phyloP scores from a whole-genome alignment of 2,329 filamentous ascomycete genomes.

The Colletotrichum sp. region DNA sequence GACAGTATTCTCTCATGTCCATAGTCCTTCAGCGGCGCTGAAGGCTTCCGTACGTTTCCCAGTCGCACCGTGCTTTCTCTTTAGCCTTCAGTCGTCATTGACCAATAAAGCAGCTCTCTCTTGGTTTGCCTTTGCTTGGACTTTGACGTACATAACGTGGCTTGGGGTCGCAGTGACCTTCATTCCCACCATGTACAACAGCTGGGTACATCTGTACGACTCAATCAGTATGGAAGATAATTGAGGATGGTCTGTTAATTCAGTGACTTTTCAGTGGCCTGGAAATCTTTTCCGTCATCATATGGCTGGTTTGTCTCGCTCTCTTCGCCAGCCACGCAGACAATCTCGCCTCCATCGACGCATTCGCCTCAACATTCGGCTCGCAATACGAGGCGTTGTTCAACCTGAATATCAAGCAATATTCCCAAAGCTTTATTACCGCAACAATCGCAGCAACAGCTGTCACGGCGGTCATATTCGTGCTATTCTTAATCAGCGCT shows the following conservation, averaged over 20 bases:
- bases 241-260: not conserved
- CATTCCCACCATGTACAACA: not conserved
- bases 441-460: not conserved
- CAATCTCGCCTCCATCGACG: not conserved
- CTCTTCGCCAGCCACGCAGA: not conserved
- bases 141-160: not conserved
- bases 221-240: not conserved
- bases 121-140: not conserved
- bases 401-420: not conserved
- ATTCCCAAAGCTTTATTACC: not conserved
- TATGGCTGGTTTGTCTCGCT: not conserved
- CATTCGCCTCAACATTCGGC: not conserved
- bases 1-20: not conserved
- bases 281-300: not conserved
- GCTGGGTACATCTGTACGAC: not conserved
- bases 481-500: not conserved
- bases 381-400: not conserved
- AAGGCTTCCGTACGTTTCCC: not conserved
- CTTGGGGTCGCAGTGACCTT: not conserved
- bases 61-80: not conserved
- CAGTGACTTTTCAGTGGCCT: not conserved
- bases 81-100: not conserved
- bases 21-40: not conserved
- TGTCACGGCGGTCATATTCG: not conserved
- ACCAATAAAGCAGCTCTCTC: not conserved